Base-by-base conservation (phyloP, 768 basidiomycete species). In the Kwoniella heveanensis region DNA sequence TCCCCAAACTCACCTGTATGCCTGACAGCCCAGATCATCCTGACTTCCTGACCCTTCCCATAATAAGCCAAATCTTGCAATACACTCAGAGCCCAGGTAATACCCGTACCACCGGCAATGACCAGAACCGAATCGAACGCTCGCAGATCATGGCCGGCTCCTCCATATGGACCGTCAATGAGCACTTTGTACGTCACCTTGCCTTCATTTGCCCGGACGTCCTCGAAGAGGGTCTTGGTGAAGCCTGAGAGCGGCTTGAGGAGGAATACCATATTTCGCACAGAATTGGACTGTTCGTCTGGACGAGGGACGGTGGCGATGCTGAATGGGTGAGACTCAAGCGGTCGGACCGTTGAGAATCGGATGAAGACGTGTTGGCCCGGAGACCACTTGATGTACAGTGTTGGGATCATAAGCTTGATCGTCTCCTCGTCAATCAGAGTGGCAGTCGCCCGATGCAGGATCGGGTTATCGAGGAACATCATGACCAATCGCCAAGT, bases 251-350 rank as follows among this genome's bases (percentile, higher is more conserved):
- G 52, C 6, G 65, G 65, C 36, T 36, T 51, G 8, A 80, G 80
- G 46, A 80, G 71, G 13, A 80, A 80, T 21, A 76, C 72, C 30
- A 73, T 74, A 19, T 74, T 73, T 26, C 76, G 71, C n/a, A 77
- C 50, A 32, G 74, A 70, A 29, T 80, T 60, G 60, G 74, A 67
- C 15, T 71, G 57, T 1, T 60, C 64, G 2, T 60, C 56, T 6
- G 56, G 26, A 8, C n/a, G 52, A 7, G 66, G 65, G 27, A 79
- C 58, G 21, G 77, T 77, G 26, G 77, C 68, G 49, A 80, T 73
- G 30, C 80, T 80, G 68, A 80, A 80, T 5, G 81, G 81, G 63
- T 81, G 81, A 27, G 79, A 76, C 30, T 76, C 74, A 55, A 78
- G 63, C 1, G 78, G 62, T 44, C 76, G 69, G 2, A 71, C 62